phyloP scores from a whole-genome alignment of 768 basidiomycete species.

The Suillus subaureus region DNA sequence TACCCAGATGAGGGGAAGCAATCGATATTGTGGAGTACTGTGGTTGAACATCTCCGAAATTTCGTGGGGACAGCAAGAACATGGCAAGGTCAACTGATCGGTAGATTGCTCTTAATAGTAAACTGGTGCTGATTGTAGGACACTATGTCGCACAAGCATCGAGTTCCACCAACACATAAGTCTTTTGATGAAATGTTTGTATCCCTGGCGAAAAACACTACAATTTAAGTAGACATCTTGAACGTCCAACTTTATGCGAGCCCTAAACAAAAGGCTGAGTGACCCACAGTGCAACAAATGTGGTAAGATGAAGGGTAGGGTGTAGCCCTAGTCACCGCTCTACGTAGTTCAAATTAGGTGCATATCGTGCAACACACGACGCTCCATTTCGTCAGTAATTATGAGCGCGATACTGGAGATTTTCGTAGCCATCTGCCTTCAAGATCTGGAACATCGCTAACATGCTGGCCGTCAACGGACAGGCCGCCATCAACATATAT shows the following conservation, averaged over 20 bases:
- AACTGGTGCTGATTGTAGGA: not conserved
- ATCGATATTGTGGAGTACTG: not conserved
- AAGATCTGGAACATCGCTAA: slow-evolving; percentile 39
- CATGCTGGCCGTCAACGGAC: slow-evolving; percentile 44
- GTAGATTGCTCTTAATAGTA: not conserved
- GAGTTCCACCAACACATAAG: not conserved
- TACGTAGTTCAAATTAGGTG: not conserved
- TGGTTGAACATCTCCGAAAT: not conserved
- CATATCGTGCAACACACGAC: slow-evolving; percentile 3
- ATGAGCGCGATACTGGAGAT: not conserved
- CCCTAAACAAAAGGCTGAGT: not conserved
- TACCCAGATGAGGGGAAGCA: not conserved
- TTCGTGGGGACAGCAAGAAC: not conserved
- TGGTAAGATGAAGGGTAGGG: not conserved
- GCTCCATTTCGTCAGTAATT: not conserved
- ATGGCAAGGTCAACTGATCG: not conserved
- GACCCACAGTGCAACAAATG: not conserved
- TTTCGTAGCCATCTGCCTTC: slow-evolving; percentile 38
- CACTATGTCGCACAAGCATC: not conserved
- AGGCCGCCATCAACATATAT: slow-evolving; percentile 47
- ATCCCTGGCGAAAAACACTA: not conserved
- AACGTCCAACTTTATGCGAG: not conserved
- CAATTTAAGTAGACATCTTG: not conserved
- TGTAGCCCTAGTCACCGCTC: not conserved
- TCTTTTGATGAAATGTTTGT: not conserved